phyloP scores from a whole-genome alignment of 78 protist genomes.

The Polysphondylium violaceum region DNA sequence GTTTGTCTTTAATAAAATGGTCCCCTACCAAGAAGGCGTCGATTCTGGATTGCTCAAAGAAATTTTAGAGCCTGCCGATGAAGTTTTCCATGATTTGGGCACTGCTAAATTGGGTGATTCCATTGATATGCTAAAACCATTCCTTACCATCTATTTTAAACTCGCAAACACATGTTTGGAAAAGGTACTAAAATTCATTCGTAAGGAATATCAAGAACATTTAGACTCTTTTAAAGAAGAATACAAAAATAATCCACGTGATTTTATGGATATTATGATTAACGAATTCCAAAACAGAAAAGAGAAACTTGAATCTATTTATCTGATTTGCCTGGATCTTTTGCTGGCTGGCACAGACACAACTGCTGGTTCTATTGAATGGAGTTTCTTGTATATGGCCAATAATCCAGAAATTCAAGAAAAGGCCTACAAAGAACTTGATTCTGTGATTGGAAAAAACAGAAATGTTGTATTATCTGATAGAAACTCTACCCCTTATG shows the following conservation, averaged over 20 bases:
- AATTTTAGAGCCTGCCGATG: background rate
- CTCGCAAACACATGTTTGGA: background rate
- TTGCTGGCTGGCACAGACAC: slow-evolving; percentile 36
- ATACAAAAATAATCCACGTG: background rate
- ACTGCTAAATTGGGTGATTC: background rate
- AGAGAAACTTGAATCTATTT: background rate
- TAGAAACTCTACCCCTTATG: background rate
- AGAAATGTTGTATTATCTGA: background rate
- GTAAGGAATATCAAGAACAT: background rate
- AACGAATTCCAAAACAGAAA: background rate
- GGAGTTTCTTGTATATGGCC: slow-evolving; percentile 22
- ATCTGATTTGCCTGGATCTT: background rate
- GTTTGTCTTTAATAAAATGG: slow-evolving; percentile 12
- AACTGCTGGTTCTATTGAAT: background rate
- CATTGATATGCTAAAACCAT: background rate
- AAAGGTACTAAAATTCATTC: background rate
- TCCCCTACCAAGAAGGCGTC: background rate
- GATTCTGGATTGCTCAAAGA: background rate
- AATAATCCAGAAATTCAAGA: slow-evolving; percentile 52
- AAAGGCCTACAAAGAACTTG: slow-evolving; percentile 1
- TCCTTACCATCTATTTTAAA: background rate
- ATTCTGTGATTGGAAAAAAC: slow-evolving; percentile 5
- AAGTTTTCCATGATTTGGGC: background rate
- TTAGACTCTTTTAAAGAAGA: background rate
- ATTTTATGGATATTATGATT: slow-evolving; percentile 11